Evolutionary conservation across 805 yeast genomes (phyloP).

Genomic region (Candida anglica): DNA sequence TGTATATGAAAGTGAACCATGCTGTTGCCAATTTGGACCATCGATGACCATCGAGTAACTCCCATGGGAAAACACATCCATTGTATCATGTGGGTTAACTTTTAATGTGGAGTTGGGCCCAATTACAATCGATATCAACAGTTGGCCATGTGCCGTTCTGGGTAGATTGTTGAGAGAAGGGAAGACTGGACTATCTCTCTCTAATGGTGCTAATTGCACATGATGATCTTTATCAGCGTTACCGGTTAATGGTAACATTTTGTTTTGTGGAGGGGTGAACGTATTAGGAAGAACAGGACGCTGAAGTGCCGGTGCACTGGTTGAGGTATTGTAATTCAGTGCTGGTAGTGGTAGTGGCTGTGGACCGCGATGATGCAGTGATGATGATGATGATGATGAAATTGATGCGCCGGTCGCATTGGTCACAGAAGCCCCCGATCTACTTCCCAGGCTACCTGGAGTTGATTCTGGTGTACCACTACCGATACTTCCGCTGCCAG

Average conservation of each 20-base stretch:
- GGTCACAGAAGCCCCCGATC: too few species aligned
- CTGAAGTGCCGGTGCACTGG: neutral
- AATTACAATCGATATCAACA: slow-evolving; percentile 26
- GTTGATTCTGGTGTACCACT: too few species aligned
- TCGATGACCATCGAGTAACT: slow-evolving; percentile 31
- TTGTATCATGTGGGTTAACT: slow-evolving; percentile 29
- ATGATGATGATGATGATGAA: slow-evolving; percentile 1
- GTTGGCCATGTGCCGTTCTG: neutral
- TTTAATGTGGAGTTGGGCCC: slow-evolving; percentile 32
- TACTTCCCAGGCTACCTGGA: too few species aligned
- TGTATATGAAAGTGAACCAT: slow-evolving; percentile 35
- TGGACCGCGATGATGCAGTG: neutral
- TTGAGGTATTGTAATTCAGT: slow-evolving; percentile 1
- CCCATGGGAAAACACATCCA: slow-evolving; percentile 30
- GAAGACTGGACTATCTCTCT: neutral
- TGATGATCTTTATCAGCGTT: neutral
- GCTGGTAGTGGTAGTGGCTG: slow-evolving; percentile 3
- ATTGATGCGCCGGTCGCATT: too few species aligned
- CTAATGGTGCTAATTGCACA: neutral
- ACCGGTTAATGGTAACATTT: too few species aligned
- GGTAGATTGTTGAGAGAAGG: neutral
- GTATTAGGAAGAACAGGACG: too few species aligned
- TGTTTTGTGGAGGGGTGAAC: too few species aligned
- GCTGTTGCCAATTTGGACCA: slow-evolving; percentile 36
- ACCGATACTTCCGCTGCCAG: too few species aligned